Evolutionary conservation across 2,329 filamentous ascomycete genomes (phyloP).

Genomic region (Fusarium multiceps): DNA sequence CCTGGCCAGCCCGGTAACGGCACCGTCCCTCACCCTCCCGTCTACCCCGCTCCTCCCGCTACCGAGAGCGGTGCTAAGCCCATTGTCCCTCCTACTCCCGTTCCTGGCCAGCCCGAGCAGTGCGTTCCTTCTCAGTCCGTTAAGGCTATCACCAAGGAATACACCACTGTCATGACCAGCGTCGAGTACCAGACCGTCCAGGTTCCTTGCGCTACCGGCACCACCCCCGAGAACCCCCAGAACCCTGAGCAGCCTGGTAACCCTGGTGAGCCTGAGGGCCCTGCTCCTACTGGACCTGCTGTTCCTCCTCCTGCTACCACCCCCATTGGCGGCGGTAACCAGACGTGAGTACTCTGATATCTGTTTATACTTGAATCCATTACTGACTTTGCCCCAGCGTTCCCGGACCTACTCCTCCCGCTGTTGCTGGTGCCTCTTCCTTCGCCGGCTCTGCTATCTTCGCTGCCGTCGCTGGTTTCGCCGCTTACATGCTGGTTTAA

Average conservation of each 20-base stretch:
- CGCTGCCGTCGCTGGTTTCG: constrained; percentile 66
- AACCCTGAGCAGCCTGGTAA: constrained; percentile 9
- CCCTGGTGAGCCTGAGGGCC: constrained; percentile 9
- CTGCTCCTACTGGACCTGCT: constrained; percentile 32
- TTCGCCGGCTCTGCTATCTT: constrained; percentile 65
- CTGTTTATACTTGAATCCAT: too few species aligned
- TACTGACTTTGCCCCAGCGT: constrained; percentile 27
- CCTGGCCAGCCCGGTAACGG: constrained; percentile 35
- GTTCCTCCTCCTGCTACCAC: constrained; percentile 46
- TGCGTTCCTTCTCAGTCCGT: constrained; percentile 53
- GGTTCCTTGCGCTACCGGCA: constrained; percentile 42
- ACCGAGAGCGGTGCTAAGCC: constrained; percentile 26
- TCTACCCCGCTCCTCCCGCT: constrained; percentile 36
- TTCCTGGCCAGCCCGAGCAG: constrained; percentile 22
- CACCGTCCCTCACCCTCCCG: constrained; percentile 36
- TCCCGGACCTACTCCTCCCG: constrained; percentile 43
- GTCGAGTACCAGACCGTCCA: constrained; percentile 61
- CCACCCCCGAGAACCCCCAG: constrained; percentile 17
- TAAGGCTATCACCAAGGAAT: constrained; percentile 65
- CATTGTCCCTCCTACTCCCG: constrained; percentile 30
- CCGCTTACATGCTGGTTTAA: constrained; percentile 67
- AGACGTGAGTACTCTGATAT: constrained; percentile 46
- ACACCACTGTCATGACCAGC: constrained; percentile 66
- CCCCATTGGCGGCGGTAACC: constrained; percentile 46
- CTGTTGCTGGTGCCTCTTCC: constrained; percentile 63